phyloP scores from a whole-genome alignment of 73 alveolate genomes.

The Blepharisma japonicum region DNA sequence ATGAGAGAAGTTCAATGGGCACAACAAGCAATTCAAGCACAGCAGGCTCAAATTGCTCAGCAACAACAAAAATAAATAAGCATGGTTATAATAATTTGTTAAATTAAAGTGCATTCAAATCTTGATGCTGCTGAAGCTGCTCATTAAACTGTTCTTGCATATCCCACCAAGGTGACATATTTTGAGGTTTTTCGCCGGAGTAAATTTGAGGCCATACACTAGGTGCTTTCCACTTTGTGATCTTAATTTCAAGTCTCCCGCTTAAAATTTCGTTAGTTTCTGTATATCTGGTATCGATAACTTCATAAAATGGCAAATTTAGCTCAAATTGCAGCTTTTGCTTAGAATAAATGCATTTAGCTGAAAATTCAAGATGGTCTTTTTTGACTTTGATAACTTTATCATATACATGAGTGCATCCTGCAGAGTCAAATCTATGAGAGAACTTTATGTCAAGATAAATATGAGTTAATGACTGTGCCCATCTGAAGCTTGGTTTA shows the following conservation, averaged over 20 bases:
- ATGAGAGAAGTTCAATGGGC: neutral
- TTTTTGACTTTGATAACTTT: neutral
- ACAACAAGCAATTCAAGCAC: neutral
- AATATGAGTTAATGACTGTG: slow-evolving; percentile 46
- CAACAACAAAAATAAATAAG: too few relatives aligned
- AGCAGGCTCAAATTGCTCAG: too few relatives aligned
- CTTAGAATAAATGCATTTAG: neutral
- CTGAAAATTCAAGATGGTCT: neutral
- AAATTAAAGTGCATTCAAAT: neutral
- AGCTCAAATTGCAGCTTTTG: slow-evolving; percentile 4
- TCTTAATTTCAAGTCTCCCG: slow-evolving; percentile 4
- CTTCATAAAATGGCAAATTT: neutral
- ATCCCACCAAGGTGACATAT: neutral
- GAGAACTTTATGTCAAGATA: slow-evolving; percentile 52
- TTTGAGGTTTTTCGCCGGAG: slow-evolving; percentile 2
- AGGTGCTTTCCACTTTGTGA: neutral
- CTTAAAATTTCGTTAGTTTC: neutral
- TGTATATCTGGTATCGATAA: neutral
- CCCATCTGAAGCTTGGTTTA: slow-evolving; percentile 57
- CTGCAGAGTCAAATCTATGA: slow-evolving; percentile 62
- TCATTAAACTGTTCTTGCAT: slow-evolving; percentile 15
- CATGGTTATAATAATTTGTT: too few relatives aligned
- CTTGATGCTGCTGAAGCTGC: neutral
- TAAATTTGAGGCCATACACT: slow-evolving; percentile 1
- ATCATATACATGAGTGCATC: neutral